Evolutionary conservation across 495 filamentous ascomycete genomes (phyloP).

Genomic region (Aspergillus campestris): DNA sequence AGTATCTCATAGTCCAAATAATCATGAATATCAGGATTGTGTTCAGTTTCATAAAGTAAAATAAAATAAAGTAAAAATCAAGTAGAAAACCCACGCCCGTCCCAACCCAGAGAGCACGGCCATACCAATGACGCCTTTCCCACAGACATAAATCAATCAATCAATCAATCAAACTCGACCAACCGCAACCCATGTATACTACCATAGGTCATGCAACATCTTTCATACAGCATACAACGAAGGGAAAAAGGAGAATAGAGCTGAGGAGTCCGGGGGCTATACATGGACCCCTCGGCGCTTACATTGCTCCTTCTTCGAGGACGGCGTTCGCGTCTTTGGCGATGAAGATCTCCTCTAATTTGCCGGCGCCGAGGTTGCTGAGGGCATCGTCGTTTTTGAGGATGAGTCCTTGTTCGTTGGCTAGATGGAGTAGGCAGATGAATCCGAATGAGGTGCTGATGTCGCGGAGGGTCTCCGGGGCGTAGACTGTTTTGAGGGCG

Average conservation of each 20-base stretch:
- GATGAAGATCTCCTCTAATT: conserved; percentile 39
- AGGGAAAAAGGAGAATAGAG: too few relatives aligned
- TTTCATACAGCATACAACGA: conserved; percentile 3
- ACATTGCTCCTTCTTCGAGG: conserved; percentile 32
- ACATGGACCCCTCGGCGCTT: conserved; percentile 1
- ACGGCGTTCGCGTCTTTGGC: conserved; percentile 30
- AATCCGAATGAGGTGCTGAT: conserved; percentile 97
- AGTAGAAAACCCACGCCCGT: too few relatives aligned
- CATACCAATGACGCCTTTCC: too few relatives aligned
- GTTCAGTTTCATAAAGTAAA: too few relatives aligned
- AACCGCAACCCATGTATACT: conserved; percentile 20
- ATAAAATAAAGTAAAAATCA: too few relatives aligned
- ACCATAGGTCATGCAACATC: conserved; percentile 5
- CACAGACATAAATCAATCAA: neutral
- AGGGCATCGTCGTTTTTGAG: conserved; percentile 41
- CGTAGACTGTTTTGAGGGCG: conserved; percentile 75
- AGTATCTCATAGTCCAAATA: too few relatives aligned
- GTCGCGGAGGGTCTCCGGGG: conserved; percentile 73
- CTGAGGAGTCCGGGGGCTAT: too few relatives aligned
- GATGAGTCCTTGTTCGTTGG: conserved; percentile 91
- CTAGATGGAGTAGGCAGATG: conserved; percentile 90
- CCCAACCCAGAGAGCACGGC: too few relatives aligned
- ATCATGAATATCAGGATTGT: too few relatives aligned
- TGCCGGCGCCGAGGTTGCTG: conserved; percentile 17
- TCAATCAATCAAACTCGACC: conserved; percentile 2